A percentile compares a stretch with the other conserved stretches of the same genome.
Evolutionary conservation across 805 yeast species (phyloP).

Genomic region (Blastobotrys terrestris): DNA sequence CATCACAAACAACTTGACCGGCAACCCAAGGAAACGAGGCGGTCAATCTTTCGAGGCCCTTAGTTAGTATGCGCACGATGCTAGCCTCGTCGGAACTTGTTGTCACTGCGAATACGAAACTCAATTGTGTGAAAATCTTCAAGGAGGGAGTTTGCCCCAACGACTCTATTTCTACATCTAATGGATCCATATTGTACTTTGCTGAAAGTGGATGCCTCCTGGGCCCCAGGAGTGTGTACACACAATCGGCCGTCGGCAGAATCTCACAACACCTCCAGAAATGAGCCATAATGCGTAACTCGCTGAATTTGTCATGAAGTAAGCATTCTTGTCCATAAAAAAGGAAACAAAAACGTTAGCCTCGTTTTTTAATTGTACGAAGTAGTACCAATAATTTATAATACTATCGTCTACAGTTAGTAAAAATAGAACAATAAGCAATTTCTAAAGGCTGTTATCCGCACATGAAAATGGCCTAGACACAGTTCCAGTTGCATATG

Average conservation of each 20-base stretch:
- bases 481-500: background rate
- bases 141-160: background rate
- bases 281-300: no score
- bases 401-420: no score
- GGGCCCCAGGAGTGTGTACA: no score
- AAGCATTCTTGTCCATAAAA: no score
- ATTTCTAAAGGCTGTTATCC: conserved; percentile 1
- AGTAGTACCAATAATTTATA: no score
- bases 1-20: conserved; percentile 9
- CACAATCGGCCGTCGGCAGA: no score
- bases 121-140: background rate
- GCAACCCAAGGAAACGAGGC: conserved; percentile 12
- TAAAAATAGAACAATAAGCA: no score
- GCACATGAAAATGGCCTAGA: conserved; percentile 4
- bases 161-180: background rate
- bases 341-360: no score
- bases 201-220: no score
- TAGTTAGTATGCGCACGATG: background rate
- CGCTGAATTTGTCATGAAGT: no score
- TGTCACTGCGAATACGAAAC: background rate
- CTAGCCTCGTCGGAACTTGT: background rate
- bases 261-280: no score
- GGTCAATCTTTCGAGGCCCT: conserved; percentile 7
- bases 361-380: no score
- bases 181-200: background rate